These are phyloP conservation scores for Emergomyces orientalis DNA, from an alignment of 2,329 filamentous ascomycete species.

Conservation along the genomic window DNA sequence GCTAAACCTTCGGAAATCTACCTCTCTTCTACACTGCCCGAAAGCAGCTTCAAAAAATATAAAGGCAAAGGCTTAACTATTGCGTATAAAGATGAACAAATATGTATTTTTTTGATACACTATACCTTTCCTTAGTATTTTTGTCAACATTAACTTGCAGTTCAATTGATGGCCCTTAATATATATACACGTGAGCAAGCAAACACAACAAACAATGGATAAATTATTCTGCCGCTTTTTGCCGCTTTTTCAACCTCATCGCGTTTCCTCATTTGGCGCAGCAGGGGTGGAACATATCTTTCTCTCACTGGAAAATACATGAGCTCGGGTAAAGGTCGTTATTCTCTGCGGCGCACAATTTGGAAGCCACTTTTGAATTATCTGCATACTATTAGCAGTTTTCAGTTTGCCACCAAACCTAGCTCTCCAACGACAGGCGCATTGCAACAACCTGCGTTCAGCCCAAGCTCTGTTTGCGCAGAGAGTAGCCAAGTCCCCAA, in stretches of 20 bases:
- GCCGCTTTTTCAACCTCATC: constrained; percentile 9
- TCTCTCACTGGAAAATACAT: background rate
- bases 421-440: background rate
- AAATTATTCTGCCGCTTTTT: constrained; percentile 5
- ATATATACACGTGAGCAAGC: background rate
- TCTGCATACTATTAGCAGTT: background rate
- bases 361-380: background rate
- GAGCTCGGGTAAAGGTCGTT: background rate
- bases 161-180: too few relatives aligned
- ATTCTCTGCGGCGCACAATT: background rate
- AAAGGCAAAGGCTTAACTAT: too few relatives aligned
- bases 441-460: background rate
- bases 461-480: background rate
- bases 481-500: background rate
- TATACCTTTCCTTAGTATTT: too few relatives aligned
- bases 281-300: background rate
- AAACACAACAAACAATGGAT: constrained; percentile 10
- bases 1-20: too few relatives aligned
- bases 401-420: too few relatives aligned
- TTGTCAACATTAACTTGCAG: too few relatives aligned
- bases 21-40: too few relatives aligned
- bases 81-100: too few relatives aligned
- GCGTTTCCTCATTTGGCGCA: background rate
- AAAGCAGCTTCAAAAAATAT: too few relatives aligned
- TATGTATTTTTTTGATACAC: too few relatives aligned